These are phyloP conservation scores for Leonotis leonurus DNA, from an alignment of 257 asterid genomes.

Conservation along the genomic window DNA sequence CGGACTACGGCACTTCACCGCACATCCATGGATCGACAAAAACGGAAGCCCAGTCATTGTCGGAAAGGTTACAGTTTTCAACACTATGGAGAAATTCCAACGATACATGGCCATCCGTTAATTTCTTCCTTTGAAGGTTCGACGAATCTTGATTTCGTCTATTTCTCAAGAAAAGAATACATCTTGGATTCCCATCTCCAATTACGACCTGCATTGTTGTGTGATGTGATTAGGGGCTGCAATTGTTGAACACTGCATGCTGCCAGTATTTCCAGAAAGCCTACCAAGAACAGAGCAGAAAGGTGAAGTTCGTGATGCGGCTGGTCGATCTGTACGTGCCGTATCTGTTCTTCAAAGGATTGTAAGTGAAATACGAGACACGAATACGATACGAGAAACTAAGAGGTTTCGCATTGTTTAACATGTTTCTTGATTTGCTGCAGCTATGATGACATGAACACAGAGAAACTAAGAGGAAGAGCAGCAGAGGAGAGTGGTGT, in stretches of 20 bases:
- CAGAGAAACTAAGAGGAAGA: conserved; percentile 38
- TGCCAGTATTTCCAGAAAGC: conserved; percentile 24
- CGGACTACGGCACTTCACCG: conserved; percentile 41
- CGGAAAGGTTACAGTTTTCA: conserved; percentile 25
- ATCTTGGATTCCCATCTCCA: background rate
- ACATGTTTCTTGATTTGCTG: background rate
- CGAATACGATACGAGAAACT: background rate
- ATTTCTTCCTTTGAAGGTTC: conserved; percentile 28
- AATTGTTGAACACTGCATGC: conserved; percentile 21
- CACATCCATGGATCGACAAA: conserved; percentile 39
- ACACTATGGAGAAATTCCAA: conserved; percentile 25
- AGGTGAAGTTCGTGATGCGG: conserved; percentile 28
- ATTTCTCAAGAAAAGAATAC: background rate
- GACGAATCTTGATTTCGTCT: no score
- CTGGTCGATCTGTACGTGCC: conserved; percentile 36
- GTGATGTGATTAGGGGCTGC: conserved; percentile 17
- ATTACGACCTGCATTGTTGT: background rate
- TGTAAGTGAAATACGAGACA: conserved; percentile 15
- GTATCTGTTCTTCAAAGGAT: conserved; percentile 37
- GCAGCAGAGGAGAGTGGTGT: conserved; percentile 25
- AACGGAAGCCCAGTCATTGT: conserved; percentile 32
- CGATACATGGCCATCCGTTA: conserved; percentile 31
- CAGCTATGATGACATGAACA: conserved; percentile 54
- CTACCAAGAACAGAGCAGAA: conserved; percentile 21
- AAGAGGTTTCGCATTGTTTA: background rate